Evolutionary conservation across 257 asterid species (phyloP).

Genomic region (Solanum etuberosum): DNA sequence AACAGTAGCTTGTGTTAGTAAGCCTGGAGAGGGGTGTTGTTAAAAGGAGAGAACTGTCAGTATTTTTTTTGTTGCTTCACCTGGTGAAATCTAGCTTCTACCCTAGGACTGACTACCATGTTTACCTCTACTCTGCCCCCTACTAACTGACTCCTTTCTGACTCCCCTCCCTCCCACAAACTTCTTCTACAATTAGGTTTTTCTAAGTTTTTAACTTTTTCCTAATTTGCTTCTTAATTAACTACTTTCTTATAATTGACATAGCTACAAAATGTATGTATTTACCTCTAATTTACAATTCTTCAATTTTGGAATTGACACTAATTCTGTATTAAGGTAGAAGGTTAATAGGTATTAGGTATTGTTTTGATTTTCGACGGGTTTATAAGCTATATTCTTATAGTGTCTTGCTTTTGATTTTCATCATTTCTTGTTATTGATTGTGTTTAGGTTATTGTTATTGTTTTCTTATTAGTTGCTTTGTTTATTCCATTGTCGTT

Average conservation of each 20-base stretch:
- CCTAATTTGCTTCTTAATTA: neutral
- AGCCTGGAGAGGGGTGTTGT: constrained; percentile 2
- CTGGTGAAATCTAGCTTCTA: neutral
- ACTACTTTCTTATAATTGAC: neutral
- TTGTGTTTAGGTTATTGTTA: neutral
- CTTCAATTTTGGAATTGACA: neutral
- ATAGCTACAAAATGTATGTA: neutral
- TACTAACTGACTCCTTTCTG: neutral
- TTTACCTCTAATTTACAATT: neutral
- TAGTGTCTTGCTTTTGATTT: neutral
- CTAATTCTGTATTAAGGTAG: neutral
- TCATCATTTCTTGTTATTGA: neutral
- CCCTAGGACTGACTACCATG: neutral
- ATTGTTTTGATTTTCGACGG: neutral
- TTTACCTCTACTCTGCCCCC: constrained; percentile 3
- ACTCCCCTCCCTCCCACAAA: neutral
- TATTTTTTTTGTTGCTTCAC: neutral
- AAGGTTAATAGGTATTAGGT: neutral
- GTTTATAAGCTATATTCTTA: neutral
- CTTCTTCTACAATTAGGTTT: neutral
- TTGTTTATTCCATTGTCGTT: neutral
- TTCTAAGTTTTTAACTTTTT: neutral
- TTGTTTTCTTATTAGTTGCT: neutral
- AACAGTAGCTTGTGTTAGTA: constrained; percentile 15
- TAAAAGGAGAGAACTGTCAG: constrained; percentile 11